Evolutionary conservation across 208 protist species (phyloP).

Genomic region (Balamuthia mandrillaris): DNA sequence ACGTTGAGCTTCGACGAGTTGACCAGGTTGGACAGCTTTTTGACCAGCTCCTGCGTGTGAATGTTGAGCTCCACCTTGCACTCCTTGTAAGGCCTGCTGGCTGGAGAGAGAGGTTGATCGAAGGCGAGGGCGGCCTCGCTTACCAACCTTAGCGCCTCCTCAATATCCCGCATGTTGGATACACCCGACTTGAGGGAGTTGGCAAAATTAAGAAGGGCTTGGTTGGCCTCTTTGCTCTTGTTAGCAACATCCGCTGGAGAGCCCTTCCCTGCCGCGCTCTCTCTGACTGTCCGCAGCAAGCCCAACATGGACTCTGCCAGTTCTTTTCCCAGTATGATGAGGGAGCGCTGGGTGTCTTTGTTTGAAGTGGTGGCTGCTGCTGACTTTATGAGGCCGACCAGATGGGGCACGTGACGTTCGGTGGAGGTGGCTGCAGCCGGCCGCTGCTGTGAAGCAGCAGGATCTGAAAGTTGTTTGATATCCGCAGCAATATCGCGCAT

Average conservation of each 20-base stretch:
- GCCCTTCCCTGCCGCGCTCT: not conserved
- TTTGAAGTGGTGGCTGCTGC: not conserved
- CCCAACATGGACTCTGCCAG: not conserved
- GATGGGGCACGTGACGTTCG: not conserved
- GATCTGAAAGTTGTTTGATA: not conserved
- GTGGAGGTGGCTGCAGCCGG: not conserved
- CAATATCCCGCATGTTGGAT: conserved; percentile 9
- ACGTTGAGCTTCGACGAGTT: conserved; percentile 5
- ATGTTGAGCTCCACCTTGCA: conserved; percentile 39
- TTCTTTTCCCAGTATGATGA: not conserved
- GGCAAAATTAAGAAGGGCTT: not conserved
- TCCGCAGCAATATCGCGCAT: not conserved
- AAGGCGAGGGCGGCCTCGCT: not conserved
- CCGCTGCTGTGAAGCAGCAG: too few species aligned
- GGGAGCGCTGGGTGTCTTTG: conserved; percentile 12
- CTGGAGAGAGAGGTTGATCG: not conserved
- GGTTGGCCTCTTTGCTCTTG: not conserved
- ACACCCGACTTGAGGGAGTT: not conserved
- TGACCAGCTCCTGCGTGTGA: conserved; percentile 32
- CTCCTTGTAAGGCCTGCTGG: conserved; percentile 4
- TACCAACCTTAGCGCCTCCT: too few species aligned
- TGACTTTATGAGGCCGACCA: conserved; percentile 6
- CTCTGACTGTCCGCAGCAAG: not conserved
- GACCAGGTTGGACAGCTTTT: conserved; percentile 1
- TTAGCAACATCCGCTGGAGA: not conserved